Evolutionary conservation across 2,329 filamentous ascomycete species (phyloP).

Genomic region (Beauveria sp.): DNA sequence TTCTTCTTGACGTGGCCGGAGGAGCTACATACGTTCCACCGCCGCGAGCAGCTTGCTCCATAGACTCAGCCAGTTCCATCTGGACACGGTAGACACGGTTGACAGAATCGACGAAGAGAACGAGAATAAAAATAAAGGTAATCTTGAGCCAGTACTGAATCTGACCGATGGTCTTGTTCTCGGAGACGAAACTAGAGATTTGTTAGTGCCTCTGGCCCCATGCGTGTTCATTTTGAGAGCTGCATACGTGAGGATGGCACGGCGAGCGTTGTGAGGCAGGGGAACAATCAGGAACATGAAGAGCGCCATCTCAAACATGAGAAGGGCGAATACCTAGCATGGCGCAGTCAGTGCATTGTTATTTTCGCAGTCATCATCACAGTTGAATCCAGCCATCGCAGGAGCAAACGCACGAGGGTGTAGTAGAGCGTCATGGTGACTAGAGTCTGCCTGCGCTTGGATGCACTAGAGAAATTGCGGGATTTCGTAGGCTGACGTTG

Average conservation of each 20-base stretch:
- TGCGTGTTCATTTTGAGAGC: neutral
- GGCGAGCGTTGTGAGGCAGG: conserved; percentile 77
- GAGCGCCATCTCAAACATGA: conserved; percentile 75
- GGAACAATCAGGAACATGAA: conserved; percentile 78
- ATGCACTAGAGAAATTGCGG: neutral
- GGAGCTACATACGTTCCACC: conserved; percentile 35
- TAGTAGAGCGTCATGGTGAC: conserved; percentile 52
- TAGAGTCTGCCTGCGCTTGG: conserved; percentile 9
- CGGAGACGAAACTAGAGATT: conserved; percentile 73
- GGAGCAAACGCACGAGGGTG: conserved; percentile 36
- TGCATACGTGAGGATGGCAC: conserved; percentile 69
- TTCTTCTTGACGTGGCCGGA: neutral
- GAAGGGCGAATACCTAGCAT: conserved; percentile 68
- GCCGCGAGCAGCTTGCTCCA: conserved; percentile 44
- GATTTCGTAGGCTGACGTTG: neutral
- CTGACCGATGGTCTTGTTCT: conserved; percentile 77
- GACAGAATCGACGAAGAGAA: conserved; percentile 96
- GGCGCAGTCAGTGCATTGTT: conserved; percentile 18
- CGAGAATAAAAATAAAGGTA: conserved; percentile 97
- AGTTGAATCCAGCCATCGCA: neutral
- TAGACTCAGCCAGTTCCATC: conserved; percentile 69
- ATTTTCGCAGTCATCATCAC: neutral
- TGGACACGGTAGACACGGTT: conserved; percentile 94
- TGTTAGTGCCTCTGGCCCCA: conserved; percentile 10
- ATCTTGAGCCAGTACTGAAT: conserved; percentile 98